Evolutionary conservation across 441 rosid genomes (phyloP), one percentile per base, ranked within the genome.

Genomic region (Adansonia madagascariensis): DNA sequence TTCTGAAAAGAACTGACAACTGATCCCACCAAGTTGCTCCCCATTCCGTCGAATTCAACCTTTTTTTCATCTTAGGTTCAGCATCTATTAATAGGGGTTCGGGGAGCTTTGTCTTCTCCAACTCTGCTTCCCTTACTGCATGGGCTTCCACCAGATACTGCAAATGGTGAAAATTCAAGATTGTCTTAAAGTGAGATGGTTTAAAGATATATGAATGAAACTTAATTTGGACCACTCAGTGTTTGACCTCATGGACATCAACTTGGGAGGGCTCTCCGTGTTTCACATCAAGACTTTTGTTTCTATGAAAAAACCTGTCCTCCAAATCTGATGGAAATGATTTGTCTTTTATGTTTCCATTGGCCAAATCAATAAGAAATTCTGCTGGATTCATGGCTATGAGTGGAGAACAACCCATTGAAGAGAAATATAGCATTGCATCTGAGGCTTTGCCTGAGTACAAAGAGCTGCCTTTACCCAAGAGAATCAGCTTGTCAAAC

Each of bases 381-480:
- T 84, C 83, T 4, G 84, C 86, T 10, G 83, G 84, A 74, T 81
- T 84, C 81, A 84, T 79, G 61, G 84, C 76, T 6, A 81, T 71
- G 17, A 61, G 75, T n/a, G 86, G 86, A 69, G 81, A 77, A 44
- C 78, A 79, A 2, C 86, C 84, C 17, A 81, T 79, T 9, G 79
- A 81, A 18, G 81, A 79, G 80, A 84, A 84, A 59, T 81, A 74
- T 10, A 10, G 61, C 81, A 81, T 84, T 35, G 84, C 83, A 46
- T 81, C 81, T 1, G 81, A 81, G n/a, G 81, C 86, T 71, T 79
- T 79, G 56, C 83, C 82, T 4, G 64, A 79, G 73, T 84, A 81
- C 41, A 81, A 47, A 11, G 63, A 79, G 70, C 53, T 70, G 7
- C 86, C 84, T 55, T 74, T 72, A 6, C 79, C 81, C 70, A 85